Evolutionary conservation across 2,329 filamentous ascomycete species (phyloP).

Genomic region (Apiospora rasikravindrae): DNA sequence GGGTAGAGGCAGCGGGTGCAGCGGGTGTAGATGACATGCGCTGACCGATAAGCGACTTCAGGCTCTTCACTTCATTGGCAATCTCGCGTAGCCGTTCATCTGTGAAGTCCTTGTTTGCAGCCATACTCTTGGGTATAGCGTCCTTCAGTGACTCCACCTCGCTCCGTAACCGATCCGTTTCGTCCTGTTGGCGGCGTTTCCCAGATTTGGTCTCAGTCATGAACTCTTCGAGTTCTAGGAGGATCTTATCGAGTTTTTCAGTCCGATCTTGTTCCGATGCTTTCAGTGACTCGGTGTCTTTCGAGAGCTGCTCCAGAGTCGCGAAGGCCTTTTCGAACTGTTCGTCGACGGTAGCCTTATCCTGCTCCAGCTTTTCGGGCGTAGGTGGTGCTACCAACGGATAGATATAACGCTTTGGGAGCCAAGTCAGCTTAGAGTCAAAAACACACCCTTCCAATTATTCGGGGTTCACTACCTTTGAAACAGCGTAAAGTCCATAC

Average conservation of each 20-base stretch:
- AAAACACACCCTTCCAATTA: not conserved
- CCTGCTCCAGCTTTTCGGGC: constrained; percentile 88
- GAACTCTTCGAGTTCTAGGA: constrained; percentile 84
- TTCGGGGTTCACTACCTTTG: constrained; percentile 65
- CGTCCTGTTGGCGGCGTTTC: constrained; percentile 82
- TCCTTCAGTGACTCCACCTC: constrained; percentile 85
- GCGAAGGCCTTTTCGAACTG: constrained; percentile 92
- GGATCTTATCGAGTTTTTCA: constrained; percentile 78
- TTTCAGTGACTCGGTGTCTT: constrained; percentile 89
- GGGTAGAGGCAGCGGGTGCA: constrained; percentile 34
- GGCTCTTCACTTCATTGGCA: constrained; percentile 83
- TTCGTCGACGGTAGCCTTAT: constrained; percentile 91
- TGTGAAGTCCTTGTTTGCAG: constrained; percentile 83
- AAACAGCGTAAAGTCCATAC: constrained; percentile 86
- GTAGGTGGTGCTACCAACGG: constrained; percentile 93
- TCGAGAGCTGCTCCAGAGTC: constrained; percentile 87
- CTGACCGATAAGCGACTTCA: constrained; percentile 83
- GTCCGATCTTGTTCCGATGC: constrained; percentile 83
- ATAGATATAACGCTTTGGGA: constrained; percentile 78
- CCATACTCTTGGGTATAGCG: constrained; percentile 84
- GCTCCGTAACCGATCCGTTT: constrained; percentile 82
- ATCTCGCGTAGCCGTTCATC: constrained; percentile 85
- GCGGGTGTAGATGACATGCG: constrained; percentile 52
- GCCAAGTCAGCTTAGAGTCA: not conserved
- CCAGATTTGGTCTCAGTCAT: constrained; percentile 82